A percentile compares a stretch with the other conserved stretches of the same genome.
Evolutionary conservation across 2,329 filamentous ascomycete species (phyloP).

Genomic region (Claviceps capensis): DNA sequence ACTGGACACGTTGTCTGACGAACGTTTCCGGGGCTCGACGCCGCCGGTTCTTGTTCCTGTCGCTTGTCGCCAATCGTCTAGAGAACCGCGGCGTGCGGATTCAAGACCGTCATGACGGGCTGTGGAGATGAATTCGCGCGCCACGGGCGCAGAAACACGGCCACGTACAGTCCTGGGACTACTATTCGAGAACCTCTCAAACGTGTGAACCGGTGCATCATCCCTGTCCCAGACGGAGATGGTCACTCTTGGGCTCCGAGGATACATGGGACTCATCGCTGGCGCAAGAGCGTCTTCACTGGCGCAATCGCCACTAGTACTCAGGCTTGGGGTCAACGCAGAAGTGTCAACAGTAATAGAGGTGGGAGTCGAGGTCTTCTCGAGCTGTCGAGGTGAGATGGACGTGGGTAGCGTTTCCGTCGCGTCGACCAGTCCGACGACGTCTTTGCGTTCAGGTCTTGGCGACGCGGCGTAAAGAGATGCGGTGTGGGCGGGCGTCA

Average conservation of each 20-base stretch:
- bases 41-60: slow-evolving; percentile 28
- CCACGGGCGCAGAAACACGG: slow-evolving; percentile 5
- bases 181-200: slow-evolving; percentile 27
- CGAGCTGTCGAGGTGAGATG: slow-evolving; percentile 28
- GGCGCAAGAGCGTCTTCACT: slow-evolving; percentile 34
- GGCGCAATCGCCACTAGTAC: slow-evolving; percentile 30
- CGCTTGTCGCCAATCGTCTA: slow-evolving; percentile 28
- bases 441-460: slow-evolving; percentile 18
- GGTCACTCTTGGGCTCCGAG: slow-evolving; percentile 39
- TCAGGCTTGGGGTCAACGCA: slow-evolving; percentile 36
- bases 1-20: slow-evolving; percentile 29
- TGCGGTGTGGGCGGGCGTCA: slow-evolving; percentile 39
- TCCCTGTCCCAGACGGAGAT: slow-evolving; percentile 42
- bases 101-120: slow-evolving; percentile 10
- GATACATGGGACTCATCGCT: slow-evolving; percentile 26
- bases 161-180: slow-evolving; percentile 21
- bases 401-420: slow-evolving; percentile 19
- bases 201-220: slow-evolving; percentile 21
- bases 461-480: slow-evolving; percentile 33
- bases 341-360: slow-evolving; percentile 16
- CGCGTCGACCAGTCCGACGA: slow-evolving; percentile 10
- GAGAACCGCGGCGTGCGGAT: slow-evolving; percentile 21
- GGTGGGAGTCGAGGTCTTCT: slow-evolving; percentile 24
- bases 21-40: slow-evolving; percentile 32
- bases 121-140: slow-evolving; percentile 25